These are phyloP conservation scores for Chiua virens DNA, from an alignment of 768 basidiomycete genomes.

Conservation along the genomic window DNA sequence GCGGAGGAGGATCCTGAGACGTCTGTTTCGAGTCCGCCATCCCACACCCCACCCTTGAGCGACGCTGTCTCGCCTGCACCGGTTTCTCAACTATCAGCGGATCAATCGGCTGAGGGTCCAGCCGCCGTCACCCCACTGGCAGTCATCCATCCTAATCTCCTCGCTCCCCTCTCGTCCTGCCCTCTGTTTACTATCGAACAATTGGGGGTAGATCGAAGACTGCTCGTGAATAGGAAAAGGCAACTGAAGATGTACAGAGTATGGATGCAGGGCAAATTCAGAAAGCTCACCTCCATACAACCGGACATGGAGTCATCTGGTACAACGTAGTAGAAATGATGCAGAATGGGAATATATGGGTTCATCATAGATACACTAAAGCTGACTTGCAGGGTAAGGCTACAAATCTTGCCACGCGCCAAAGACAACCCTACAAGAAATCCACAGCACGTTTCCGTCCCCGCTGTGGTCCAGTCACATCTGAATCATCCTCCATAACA, in stretches of 20 bases:
- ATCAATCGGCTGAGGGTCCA: background rate
- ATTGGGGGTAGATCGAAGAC: slow-evolving; percentile 84
- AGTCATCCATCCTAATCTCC: slow-evolving; percentile 38
- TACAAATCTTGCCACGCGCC: too few relatives aligned
- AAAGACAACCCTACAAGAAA: slow-evolving; percentile 54
- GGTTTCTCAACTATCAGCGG: background rate
- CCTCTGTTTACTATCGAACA: slow-evolving; percentile 80
- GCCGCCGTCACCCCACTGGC: background rate
- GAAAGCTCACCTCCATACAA: slow-evolving; percentile 34
- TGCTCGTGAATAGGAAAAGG: slow-evolving; percentile 91
- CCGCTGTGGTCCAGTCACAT: slow-evolving; percentile 26
- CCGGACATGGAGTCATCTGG: background rate
- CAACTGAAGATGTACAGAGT: slow-evolving; percentile 97
- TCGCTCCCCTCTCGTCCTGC: slow-evolving; percentile 29
- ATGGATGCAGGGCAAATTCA: slow-evolving; percentile 90
- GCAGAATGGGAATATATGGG: too few relatives aligned
- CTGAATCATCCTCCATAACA: slow-evolving; percentile 13
- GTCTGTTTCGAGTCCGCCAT: slow-evolving; percentile 1
- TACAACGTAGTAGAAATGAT: too few relatives aligned
- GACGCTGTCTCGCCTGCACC: background rate
- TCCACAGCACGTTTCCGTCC: slow-evolving; percentile 74
- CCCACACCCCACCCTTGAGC: slow-evolving; percentile 9
- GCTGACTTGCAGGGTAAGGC: too few relatives aligned
- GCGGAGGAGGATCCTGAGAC: slow-evolving; percentile 17
- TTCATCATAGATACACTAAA: background rate